These are phyloP conservation scores for Solanum tacnaense DNA, from an alignment of 257 asterid species.

Conservation along the genomic window DNA sequence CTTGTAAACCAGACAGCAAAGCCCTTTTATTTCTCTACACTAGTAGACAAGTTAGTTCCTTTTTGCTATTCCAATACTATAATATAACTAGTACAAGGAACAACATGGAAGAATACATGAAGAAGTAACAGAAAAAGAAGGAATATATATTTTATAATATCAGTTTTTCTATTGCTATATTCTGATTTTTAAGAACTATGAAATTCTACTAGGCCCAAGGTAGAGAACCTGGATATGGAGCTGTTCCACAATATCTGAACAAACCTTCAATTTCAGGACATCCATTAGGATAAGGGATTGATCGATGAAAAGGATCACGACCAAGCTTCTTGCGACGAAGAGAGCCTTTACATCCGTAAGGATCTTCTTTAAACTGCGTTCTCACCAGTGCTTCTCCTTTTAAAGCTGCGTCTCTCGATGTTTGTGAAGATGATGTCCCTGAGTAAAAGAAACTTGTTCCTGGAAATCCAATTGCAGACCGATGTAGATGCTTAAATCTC, in stretches of 20 bases:
- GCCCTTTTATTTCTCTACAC: not conserved
- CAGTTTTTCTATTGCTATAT: not conserved
- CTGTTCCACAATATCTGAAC: slow-evolving; percentile 68
- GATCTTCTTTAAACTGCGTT: slow-evolving; percentile 70
- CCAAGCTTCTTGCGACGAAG: slow-evolving; percentile 63
- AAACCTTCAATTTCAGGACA: slow-evolving; percentile 82
- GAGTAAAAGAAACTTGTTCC: slow-evolving; percentile 48
- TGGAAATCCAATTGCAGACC: slow-evolving; percentile 29
- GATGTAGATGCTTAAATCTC: slow-evolving; percentile 72
- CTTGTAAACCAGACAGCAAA: not conserved
- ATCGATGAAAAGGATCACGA: slow-evolving; percentile 84
- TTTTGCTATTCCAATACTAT: not conserved
- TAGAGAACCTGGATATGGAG: slow-evolving; percentile 56
- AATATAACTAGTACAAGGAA: not conserved
- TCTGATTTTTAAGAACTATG: not conserved
- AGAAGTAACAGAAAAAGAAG: not conserved
- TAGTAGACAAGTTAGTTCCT: not conserved
- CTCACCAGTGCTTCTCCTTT: slow-evolving; percentile 84
- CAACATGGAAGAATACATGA: not conserved
- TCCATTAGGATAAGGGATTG: slow-evolving; percentile 89
- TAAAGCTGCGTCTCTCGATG: slow-evolving; percentile 72
- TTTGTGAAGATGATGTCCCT: slow-evolving; percentile 71
- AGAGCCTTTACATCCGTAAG: slow-evolving; percentile 73
- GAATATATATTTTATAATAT: not conserved
- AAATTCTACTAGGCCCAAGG: slow-evolving; percentile 49